Evolutionary conservation across 2,329 filamentous ascomycete species (phyloP), one percentile per base, ranked within the genome.

Genomic region (Ceratocystis harringtonii): DNA sequence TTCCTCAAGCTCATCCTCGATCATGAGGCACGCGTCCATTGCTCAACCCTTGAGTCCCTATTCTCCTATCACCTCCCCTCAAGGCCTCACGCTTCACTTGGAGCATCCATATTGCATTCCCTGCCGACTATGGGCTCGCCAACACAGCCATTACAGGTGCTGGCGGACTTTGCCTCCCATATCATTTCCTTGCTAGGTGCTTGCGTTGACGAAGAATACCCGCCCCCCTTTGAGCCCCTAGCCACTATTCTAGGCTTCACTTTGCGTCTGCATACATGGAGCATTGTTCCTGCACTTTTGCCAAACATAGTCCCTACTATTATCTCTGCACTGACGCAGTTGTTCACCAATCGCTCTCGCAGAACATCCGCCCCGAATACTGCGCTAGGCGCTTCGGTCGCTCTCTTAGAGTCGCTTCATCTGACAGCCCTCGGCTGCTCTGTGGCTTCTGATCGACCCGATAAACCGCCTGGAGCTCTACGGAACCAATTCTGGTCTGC

Each of bases 171-270:
- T 69, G 84, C 83, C 62, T 78, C 82, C 61, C 76, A 84, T 36
- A 74, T 91, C 22, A 79, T 89, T 62, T 78, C 80, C 17, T 73
- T 92, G 15, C 92, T 89, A 88, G 78, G 79, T 17, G 80, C 79
- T 22, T 91, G 88, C 71, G 75, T 86, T 5, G 76, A 81, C 10
- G 87, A 92, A 70, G 78, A 78, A 69, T 77, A 83, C 74, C 83
- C 84, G 70, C 76, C 77, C 10, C 86, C 88, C 0, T 78, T 91
- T 50, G 81, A 81, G 68, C 78, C 89, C 45, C 76, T 92, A 2
- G 76, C 88, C 25, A 81, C 86, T 25, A 76, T 89, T 43, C 71
- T 90, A 12, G 78, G 80, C 12, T 86, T 87, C 68, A 81, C 85
- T 0, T 75, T 91, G 3, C 80, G 84, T 58, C 77, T 84, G 3